Base-by-base conservation (phyloP, 306 rosid genomes). In the Rosa persica region DNA sequence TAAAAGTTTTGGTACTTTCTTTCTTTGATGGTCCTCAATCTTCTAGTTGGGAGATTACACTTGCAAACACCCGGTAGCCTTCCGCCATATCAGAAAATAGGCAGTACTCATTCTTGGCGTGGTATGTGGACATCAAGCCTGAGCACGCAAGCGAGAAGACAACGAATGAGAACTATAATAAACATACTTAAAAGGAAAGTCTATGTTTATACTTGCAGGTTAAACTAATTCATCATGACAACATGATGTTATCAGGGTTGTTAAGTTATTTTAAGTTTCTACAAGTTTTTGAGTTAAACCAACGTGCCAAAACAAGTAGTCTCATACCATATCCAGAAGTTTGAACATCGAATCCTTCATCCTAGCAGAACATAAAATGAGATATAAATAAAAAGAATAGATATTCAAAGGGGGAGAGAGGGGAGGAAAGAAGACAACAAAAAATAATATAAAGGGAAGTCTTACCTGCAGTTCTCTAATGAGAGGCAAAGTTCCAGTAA, bases 271-370 rank as follows among this genome's bases (percentile, higher is more conserved):
- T 12, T 1, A 60, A 62, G 46, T 27, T 52, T 66, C 15, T 40
- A 8, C 6, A n/a, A 55, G 30, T 55, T 64, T 64, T 36, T 34
- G 23, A 49, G 8, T 17, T 70, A 17, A 72, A 23, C 36, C 15
- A 40, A 75, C 66, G 44, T 2, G 19, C 58, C 12, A 76, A 62
- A 30, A 48, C 22, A 61, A 76, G 58, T 20, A 80, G 58, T 49
- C 80, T 27, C 91, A 72, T 91, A 95, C 99, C 94, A 30, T 93
- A 95, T 84, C 98, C 98, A 47, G 86, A 25, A 78, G 93, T 89
- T 80, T 95, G 98, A 84, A 95, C 99, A 81, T 95, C 98, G 70
- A 91, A 95, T 34, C 99, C 99, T 74, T 86, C 96, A 20, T 91
- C 97, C 99, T 93, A 67, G 20, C 47, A 77, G 66, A 79, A 42